Evolutionary conservation across 108 stramenopile species (phyloP).

Genomic region (Skeletonema potamos): DNA sequence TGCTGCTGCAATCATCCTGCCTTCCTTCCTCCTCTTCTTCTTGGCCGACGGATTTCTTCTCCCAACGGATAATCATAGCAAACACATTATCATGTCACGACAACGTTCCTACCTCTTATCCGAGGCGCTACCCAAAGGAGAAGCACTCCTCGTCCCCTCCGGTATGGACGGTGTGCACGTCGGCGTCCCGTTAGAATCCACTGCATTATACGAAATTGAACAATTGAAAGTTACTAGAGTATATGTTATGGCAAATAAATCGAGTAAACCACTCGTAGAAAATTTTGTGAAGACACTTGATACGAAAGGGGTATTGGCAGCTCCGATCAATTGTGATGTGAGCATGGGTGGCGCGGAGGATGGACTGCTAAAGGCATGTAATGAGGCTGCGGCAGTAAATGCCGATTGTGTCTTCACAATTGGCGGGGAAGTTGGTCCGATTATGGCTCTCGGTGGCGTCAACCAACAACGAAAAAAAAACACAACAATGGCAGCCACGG

Average conservation of each 20-base stretch:
- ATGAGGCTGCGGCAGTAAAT: slow-evolving; percentile 9
- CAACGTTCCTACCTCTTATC: too few species aligned
- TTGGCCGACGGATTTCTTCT: too few species aligned
- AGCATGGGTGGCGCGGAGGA: slow-evolving; percentile 33
- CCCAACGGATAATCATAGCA: too few species aligned
- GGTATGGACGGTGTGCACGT: slow-evolving; percentile 34
- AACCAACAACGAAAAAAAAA: neutral
- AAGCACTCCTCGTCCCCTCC: slow-evolving; percentile 7
- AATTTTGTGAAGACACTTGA: slow-evolving; percentile 10
- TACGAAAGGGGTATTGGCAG: slow-evolving; percentile 14
- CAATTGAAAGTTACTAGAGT: slow-evolving; percentile 7
- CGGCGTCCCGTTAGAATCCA: slow-evolving; percentile 21
- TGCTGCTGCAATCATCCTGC: too few species aligned
- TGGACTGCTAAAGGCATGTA: slow-evolving; percentile 25
- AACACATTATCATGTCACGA: too few species aligned
- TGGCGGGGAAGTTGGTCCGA: slow-evolving; percentile 36
- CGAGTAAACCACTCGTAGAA: slow-evolving; percentile 15
- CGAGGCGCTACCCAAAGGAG: too few species aligned
- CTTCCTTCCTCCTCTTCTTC: too few species aligned
- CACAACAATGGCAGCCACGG: slow-evolving; percentile 7
- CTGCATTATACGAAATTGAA: slow-evolving; percentile 7
- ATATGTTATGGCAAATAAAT: slow-evolving; percentile 30
- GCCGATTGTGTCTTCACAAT: slow-evolving; percentile 35
- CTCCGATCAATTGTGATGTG: slow-evolving; percentile 26
- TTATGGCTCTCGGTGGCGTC: slow-evolving; percentile 23